phyloP scores from a whole-genome alignment of 305 asterid species.

The Fraxinus floribunda region DNA sequence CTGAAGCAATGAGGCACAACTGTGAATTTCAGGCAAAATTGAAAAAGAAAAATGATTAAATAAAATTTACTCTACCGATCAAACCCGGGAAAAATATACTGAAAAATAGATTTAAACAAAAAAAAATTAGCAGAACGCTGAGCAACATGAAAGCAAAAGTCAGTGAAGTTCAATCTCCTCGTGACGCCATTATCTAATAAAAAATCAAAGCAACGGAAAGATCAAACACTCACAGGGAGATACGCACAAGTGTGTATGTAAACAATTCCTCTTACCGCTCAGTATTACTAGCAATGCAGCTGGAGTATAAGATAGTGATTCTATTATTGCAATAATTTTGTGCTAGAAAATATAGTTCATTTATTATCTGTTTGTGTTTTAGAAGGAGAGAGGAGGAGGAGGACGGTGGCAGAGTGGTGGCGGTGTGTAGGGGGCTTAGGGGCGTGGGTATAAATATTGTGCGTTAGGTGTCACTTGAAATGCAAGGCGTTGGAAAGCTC shows the following conservation, averaged over 20 bases:
- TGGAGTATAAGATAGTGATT: neutral
- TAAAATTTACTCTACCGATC: neutral
- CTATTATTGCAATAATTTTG: neutral
- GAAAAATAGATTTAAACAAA: neutral
- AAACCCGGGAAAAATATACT: neutral
- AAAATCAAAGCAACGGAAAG: neutral
- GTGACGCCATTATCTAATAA: neutral
- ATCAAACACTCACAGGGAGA: neutral
- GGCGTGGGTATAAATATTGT: constrained; percentile 17
- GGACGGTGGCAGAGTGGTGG: constrained; percentile 7
- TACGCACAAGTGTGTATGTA: neutral
- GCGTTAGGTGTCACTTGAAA: constrained; percentile 33
- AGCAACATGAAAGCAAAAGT: neutral
- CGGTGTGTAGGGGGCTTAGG: neutral
- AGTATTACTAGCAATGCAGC: constrained; percentile 7
- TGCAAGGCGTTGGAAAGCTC: constrained; percentile 36
- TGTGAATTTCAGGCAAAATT: neutral
- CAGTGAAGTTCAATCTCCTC: neutral
- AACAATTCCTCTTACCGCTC: neutral
- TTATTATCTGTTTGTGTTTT: neutral
- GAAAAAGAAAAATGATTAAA: neutral
- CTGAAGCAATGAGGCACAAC: constrained; percentile 28
- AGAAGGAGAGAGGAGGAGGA: neutral
- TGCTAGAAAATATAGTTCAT: neutral
- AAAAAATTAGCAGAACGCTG: neutral